phyloP scores from a whole-genome alignment of 1,284 basidiomycete species.

The Cryptococcus floricola region DNA sequence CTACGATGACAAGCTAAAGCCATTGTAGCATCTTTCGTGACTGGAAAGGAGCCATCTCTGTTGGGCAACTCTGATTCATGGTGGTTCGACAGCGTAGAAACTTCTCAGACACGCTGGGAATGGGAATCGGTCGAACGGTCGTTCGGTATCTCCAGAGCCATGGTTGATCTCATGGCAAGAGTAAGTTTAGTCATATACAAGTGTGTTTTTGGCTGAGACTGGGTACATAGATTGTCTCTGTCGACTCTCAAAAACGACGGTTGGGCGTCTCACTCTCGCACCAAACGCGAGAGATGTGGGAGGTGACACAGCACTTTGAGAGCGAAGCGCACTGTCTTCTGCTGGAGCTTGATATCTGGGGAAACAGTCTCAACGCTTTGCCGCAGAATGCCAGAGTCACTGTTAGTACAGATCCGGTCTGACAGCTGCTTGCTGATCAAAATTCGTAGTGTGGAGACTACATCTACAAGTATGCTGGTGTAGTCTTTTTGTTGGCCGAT shows the following conservation, averaged over 20 bases:
- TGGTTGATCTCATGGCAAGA: conserved; percentile 35
- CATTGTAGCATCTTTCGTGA: conserved; percentile 28
- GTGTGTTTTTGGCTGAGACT: not conserved
- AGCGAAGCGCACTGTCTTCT: conserved; percentile 22
- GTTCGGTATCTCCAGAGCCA: conserved; percentile 33
- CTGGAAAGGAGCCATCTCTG: conserved; percentile 31
- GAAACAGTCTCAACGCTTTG: conserved; percentile 27
- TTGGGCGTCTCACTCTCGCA: conserved; percentile 18
- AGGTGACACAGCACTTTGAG: conserved; percentile 23
- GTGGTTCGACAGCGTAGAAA: conserved; percentile 39
- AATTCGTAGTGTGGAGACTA: conserved; percentile 32
- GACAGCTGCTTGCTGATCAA: not conserved
- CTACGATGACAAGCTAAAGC: not conserved
- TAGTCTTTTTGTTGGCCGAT: conserved; percentile 29
- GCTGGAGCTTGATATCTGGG: conserved; percentile 35
- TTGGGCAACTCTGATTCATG: conserved; percentile 34
- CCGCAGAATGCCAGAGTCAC: conserved; percentile 33
- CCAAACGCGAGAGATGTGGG: conserved; percentile 21
- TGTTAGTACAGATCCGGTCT: conserved; percentile 14
- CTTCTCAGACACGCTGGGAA: conserved; percentile 33
- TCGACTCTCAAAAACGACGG: conserved; percentile 29
- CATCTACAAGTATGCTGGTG: conserved; percentile 35
- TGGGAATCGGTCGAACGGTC: conserved; percentile 38
- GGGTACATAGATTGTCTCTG: conserved; percentile 14
- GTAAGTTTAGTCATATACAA: conserved; percentile 13